These are phyloP conservation scores for Vaccinium macrocarpon DNA, from an alignment of 148 eudicot genomes.

Conservation along the genomic window DNA sequence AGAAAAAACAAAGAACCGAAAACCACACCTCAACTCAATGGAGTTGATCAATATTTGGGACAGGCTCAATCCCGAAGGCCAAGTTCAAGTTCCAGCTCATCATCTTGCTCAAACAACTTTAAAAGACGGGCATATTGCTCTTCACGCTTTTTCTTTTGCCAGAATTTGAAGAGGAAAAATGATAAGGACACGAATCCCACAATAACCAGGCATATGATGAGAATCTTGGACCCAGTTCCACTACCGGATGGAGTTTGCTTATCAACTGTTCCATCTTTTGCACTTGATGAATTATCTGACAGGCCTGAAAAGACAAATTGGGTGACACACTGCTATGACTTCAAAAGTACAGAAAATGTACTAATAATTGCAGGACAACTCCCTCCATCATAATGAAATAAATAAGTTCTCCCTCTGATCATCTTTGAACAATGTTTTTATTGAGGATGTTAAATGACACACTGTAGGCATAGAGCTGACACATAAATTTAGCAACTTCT, in stretches of 20 bases:
- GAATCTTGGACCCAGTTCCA: slow-evolving; percentile 52
- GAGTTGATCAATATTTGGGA: slow-evolving; percentile 1
- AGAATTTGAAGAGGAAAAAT: slow-evolving; percentile 67
- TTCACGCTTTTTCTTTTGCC: slow-evolving; percentile 90
- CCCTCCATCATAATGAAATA: neutral
- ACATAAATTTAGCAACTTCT: no score
- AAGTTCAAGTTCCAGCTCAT: slow-evolving; percentile 90
- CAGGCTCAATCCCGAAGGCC: slow-evolving; percentile 74
- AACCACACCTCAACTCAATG: slow-evolving; percentile 28
- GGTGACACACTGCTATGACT: neutral
- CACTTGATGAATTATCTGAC: slow-evolving; percentile 41
- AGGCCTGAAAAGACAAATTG: slow-evolving; percentile 40
- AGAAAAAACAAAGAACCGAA: neutral
- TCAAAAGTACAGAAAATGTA: neutral
- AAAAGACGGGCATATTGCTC: slow-evolving; percentile 86
- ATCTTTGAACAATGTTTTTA: neutral
- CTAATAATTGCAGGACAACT: neutral
- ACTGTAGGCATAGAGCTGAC: neutral
- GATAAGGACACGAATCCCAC: slow-evolving; percentile 46
- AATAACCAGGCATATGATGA: slow-evolving; percentile 47
- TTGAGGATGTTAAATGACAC: neutral
- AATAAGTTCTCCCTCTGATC: neutral
- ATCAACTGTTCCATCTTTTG: slow-evolving; percentile 33
- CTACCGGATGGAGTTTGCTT: slow-evolving; percentile 26
- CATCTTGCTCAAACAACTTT: slow-evolving; percentile 92